Evolutionary conservation across 2,329 filamentous ascomycete genomes (phyloP), one percentile per base, ranked within the genome.

Genomic region (Aureobasidium pullulans): DNA sequence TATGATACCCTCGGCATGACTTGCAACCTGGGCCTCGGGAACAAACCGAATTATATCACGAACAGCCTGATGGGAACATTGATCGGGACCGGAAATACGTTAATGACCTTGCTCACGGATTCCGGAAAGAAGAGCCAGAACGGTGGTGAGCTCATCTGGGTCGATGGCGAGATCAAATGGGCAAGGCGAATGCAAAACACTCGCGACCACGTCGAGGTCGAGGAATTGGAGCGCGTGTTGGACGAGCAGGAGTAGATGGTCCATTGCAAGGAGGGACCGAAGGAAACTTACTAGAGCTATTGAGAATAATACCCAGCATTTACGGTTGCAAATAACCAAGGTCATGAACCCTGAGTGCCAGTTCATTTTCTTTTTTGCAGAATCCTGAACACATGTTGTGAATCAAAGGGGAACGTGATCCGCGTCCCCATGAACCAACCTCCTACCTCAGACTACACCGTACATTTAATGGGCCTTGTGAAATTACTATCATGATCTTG

Each of bases 121-220:
- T 63, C 62, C 19, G 46, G 59, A 37, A 66, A 65, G 59, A 60
- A 53, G 44, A 62, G 62, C 9, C 70, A 72, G 66, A 70, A 73
- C 43, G 73, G 73, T 7, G 73, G 73, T 19, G 73, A 75, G 60
- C 72, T 69, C 57, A 43, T 75, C 47, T 73, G 73, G 62, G 64
- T 71, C 44, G 64, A 66, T 16, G 69, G 69, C 1, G 61, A 66
- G 56, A 50, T 73, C 34, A 65, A 66, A 39, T 75, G 69, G 68
- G 68, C 67, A 31, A 66, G 69, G 49, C 60, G 69, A 13, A 74
- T 75, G 73, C 60, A 64, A 44, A 67, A 69, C 39, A 70, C 69
- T 11, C 58, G 66, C 31, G 72, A 71, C 50, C 73, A 75, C 57
- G 62, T 68, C 7, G 70, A 72, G 50, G 61, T 71, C 10, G 56